Evolutionary conservation across 2,329 filamentous ascomycete species (phyloP), one percentile per base, ranked within the genome.

Genomic region (Alternaria ventricosa): DNA sequence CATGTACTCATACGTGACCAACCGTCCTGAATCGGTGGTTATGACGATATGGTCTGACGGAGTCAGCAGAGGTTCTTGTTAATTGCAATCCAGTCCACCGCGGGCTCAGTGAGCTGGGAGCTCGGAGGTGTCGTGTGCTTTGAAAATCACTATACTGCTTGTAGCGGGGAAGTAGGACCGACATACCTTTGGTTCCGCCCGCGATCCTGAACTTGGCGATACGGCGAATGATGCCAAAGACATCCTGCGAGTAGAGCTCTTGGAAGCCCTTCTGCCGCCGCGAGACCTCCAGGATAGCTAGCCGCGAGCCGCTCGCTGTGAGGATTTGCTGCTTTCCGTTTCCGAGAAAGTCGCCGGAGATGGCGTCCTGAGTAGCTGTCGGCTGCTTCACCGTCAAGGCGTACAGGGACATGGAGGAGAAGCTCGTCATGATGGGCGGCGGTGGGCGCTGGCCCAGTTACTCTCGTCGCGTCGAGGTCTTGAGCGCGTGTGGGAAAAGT

Each of bases 351-450:
- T 98, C 95, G 73, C 96, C 96, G 64, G 97, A 87, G 70, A 97
- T 91, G 68, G 96, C 94, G 82, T 97, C 92, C 55, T 91, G 94
- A 76, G 97, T 89, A 64, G 93, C 92, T 71, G 94, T 94, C 33
- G 96, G 93, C 73, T 93, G 91, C 83, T 97, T 94, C 77, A 99
- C 90, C 72, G 96, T 98, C 84, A 99, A 87, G 76, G 93, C 96
- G 85, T 99, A 99, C 84, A 99, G 90, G 81, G 97, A 97, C 93
- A 97, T 97, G 81, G 95, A 95, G 71, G 94, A 97, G 66, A 95
- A 97, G 80, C 94, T 97, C 85, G 96, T 95, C 96, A 98, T 98
- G 79, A 63, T 85, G 83, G 80, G 78, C 74, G 65, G 64, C 63
- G 70, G 75, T 63, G 78, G 75, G 75, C 77, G 63, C 71, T 57